These are phyloP conservation scores for Nymphaea thermarum DNA, from an alignment of 164 flowering plant genomes.

Conservation along the genomic window DNA sequence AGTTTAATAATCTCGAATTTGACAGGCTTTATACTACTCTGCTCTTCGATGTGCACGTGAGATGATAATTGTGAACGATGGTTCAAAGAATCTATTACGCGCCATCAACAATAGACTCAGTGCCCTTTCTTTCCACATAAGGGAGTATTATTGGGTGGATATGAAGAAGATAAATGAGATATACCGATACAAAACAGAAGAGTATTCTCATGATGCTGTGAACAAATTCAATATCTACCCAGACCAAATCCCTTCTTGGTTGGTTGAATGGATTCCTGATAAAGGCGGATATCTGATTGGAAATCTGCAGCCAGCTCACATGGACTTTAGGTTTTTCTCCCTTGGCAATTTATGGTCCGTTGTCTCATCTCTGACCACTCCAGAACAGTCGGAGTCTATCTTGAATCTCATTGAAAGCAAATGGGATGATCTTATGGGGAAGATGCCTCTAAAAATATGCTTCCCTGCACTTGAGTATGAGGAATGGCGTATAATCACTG, in stretches of 20 bases:
- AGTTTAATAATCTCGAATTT: background rate
- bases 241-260: conserved; percentile 83
- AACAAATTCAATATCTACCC: conserved; percentile 94
- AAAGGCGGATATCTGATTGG: conserved; percentile 79
- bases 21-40: conserved; percentile 74
- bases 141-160: conserved; percentile 89
- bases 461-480: conserved; percentile 73
- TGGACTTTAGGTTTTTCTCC: conserved; percentile 91
- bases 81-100: conserved; percentile 50
- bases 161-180: conserved; percentile 83
- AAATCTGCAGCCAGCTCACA: conserved; percentile 87
- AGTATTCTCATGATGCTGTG: conserved; percentile 73
- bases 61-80: conserved; percentile 63
- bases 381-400: conserved; percentile 62
- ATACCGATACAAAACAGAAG: conserved; percentile 87
- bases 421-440: conserved; percentile 81
- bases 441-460: conserved; percentile 83
- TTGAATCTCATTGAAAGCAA: conserved; percentile 66
- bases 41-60: conserved; percentile 79
- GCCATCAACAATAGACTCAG: conserved; percentile 84
- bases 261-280: conserved; percentile 86
- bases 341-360: conserved; percentile 91
- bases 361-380: conserved; percentile 72
- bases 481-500: conserved; percentile 86
- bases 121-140: conserved; percentile 81